These are phyloP conservation scores for Colletotrichum siamense DNA, from an alignment of 2,329 filamentous ascomycete genomes.

Conservation along the genomic window DNA sequence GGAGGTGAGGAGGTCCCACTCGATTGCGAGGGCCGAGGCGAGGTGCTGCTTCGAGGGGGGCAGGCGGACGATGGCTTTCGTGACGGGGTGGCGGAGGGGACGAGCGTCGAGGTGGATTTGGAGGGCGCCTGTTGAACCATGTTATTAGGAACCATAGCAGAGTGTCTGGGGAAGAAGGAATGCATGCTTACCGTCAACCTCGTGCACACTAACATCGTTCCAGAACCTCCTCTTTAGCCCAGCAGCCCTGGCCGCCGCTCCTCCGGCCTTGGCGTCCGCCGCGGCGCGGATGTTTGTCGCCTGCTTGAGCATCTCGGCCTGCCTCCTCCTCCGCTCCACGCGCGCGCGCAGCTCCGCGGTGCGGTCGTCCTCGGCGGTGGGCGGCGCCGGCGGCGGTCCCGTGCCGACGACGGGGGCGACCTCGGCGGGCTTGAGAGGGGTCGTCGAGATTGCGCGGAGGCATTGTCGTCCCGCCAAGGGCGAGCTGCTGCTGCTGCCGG, in stretches of 20 bases:
- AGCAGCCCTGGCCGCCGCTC: conserved; percentile 40
- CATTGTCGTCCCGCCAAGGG: conserved; percentile 27
- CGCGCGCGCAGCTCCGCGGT: conserved; percentile 36
- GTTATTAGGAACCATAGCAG: neutral
- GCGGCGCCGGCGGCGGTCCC: conserved; percentile 64
- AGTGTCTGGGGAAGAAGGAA: neutral
- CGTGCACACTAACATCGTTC: conserved; percentile 78
- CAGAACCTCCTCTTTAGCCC: conserved; percentile 79
- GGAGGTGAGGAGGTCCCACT: conserved; percentile 88
- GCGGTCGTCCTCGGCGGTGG: conserved; percentile 41
- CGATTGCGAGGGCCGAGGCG: conserved; percentile 83
- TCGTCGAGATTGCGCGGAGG: conserved; percentile 33
- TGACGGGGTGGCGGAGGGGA: conserved; percentile 78
- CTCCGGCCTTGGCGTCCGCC: conserved; percentile 31
- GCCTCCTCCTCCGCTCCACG: conserved; percentile 55
- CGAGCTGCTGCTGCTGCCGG: conserved; percentile 1
- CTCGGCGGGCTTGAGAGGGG: conserved; percentile 41
- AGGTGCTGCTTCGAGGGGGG: conserved; percentile 80
- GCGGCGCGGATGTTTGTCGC: conserved; percentile 51
- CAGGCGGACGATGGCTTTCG: conserved; percentile 74
- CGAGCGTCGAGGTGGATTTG: conserved; percentile 78
- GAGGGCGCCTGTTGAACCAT: conserved; percentile 39
- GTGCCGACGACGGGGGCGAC: conserved; percentile 60
- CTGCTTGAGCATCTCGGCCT: conserved; percentile 60
- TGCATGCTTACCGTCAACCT: conserved; percentile 62